phyloP scores from a whole-genome alignment of 2,329 filamentous ascomycete genomes.

The Pseudogymnoascus sp. region DNA sequence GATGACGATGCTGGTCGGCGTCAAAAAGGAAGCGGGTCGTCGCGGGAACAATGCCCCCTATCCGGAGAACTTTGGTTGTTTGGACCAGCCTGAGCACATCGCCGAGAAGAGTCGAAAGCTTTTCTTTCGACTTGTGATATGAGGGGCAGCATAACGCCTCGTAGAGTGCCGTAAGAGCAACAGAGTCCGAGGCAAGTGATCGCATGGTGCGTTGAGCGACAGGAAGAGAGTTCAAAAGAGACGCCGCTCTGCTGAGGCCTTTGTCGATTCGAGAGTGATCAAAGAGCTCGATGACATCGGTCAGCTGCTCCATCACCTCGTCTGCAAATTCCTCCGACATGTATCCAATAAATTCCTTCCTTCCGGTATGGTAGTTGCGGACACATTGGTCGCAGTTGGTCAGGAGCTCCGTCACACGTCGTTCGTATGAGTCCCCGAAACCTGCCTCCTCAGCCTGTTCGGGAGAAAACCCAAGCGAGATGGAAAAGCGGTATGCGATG shows the following conservation, averaged over 20 bases:
- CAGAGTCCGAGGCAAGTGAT: slow-evolving; percentile 35
- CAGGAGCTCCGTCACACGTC: slow-evolving; percentile 49
- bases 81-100: slow-evolving; percentile 75
- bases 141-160: slow-evolving; percentile 80
- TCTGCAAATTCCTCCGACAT: slow-evolving; percentile 47
- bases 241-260: slow-evolving; percentile 49
- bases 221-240: slow-evolving; percentile 38
- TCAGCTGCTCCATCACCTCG: slow-evolving; percentile 42
- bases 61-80: slow-evolving; percentile 67
- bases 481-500: slow-evolving; percentile 57
- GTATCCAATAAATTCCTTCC: slow-evolving; percentile 52
- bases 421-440: slow-evolving; percentile 51
- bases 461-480: slow-evolving; percentile 59
- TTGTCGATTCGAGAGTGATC: slow-evolving; percentile 54
- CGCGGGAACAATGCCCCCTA: slow-evolving; percentile 68
- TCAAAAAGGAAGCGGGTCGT: slow-evolving; percentile 82
- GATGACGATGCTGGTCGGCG: slow-evolving; percentile 50
- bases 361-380: slow-evolving; percentile 63
- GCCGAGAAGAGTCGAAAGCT: slow-evolving; percentile 50
- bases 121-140: slow-evolving; percentile 49
- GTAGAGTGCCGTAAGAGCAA: slow-evolving; percentile 72
- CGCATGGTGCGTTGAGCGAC: slow-evolving; percentile 21
- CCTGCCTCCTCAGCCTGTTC: slow-evolving; percentile 42
- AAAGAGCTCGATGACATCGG: slow-evolving; percentile 47
- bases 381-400: slow-evolving; percentile 62